Evolutionary conservation across 805 yeast genomes (phyloP).

Genomic region (Candida maris): DNA sequence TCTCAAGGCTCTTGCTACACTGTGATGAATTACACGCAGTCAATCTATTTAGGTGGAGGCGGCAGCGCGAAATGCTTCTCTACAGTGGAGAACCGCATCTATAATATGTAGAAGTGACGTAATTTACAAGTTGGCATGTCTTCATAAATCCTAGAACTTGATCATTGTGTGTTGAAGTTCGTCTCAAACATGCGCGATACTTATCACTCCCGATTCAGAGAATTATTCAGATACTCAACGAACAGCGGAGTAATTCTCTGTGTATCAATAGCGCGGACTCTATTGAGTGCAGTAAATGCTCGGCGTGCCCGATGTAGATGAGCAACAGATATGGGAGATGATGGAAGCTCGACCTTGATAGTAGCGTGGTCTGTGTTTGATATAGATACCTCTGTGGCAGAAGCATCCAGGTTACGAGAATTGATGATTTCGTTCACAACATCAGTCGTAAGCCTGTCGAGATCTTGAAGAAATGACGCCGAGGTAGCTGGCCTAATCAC

Average conservation of each 20-base stretch:
- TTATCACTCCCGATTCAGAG: slow-evolving; percentile 48
- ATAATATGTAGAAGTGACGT: no score
- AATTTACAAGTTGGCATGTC: no score
- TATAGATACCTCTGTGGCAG: slow-evolving; percentile 50
- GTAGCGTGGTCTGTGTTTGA: slow-evolving; percentile 31
- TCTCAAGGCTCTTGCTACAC: no score
- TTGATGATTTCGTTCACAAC: slow-evolving; percentile 62
- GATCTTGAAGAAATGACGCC: slow-evolving; percentile 68
- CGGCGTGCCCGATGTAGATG: slow-evolving; percentile 82
- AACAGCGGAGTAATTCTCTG: slow-evolving; percentile 69
- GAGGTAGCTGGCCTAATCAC: slow-evolving; percentile 75
- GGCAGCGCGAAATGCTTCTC: no score
- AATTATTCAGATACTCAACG: slow-evolving; percentile 70
- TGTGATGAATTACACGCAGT: no score
- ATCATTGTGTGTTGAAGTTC: no score
- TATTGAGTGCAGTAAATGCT: slow-evolving; percentile 75
- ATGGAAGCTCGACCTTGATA: slow-evolving; percentile 56
- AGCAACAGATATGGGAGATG: slow-evolving; percentile 56
- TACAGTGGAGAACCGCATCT: no score
- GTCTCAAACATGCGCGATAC: no score
- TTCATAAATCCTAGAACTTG: no score
- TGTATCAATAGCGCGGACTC: slow-evolving; percentile 69
- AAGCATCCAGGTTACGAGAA: slow-evolving; percentile 49
- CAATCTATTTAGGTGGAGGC: no score
- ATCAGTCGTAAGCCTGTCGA: slow-evolving; percentile 66